Percentiles rank a stretch among this genome's conserved stretches.
Evolutionary conservation across 2,329 filamentous ascomycete genomes (phyloP).

Genomic region (Grosmannia clavigera): DNA sequence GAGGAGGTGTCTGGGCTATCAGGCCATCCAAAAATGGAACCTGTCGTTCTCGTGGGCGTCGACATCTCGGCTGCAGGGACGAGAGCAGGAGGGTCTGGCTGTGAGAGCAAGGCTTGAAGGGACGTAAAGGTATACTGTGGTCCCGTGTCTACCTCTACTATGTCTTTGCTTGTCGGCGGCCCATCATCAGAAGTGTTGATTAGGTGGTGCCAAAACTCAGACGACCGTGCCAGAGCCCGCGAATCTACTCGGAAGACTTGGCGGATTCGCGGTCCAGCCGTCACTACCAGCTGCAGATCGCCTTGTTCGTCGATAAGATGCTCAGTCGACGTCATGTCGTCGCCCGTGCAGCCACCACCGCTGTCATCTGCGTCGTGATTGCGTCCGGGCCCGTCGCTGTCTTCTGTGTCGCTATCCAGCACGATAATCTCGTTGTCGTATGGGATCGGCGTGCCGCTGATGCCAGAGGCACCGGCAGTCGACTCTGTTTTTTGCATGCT

Average conservation of each 20-base stretch:
- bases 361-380: neutral
- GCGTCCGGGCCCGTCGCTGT: neutral
- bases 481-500: neutral
- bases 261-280: neutral
- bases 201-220: constrained; percentile 1
- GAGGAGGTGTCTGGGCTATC: neutral
- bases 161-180: neutral
- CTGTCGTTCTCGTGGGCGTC: neutral
- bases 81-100: neutral
- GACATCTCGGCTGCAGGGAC: neutral
- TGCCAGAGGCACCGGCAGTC: neutral
- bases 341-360: neutral
- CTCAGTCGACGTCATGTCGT: constrained; percentile 1
- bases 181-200: neutral
- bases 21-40: neutral
- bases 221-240: constrained; percentile 6
- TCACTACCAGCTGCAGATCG: constrained; percentile 2
- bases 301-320: constrained; percentile 4
- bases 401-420: neutral
- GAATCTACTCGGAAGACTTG: constrained; percentile 5
- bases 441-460: neutral
- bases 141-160: neutral
- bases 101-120: neutral
- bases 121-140: neutral
- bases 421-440: neutral